Percentiles rank a stretch among this genome's conserved stretches.
These are phyloP conservation scores for Fusarium proliferatum DNA, from an alignment of 2,329 filamentous ascomycete species.

Conservation along the genomic window DNA sequence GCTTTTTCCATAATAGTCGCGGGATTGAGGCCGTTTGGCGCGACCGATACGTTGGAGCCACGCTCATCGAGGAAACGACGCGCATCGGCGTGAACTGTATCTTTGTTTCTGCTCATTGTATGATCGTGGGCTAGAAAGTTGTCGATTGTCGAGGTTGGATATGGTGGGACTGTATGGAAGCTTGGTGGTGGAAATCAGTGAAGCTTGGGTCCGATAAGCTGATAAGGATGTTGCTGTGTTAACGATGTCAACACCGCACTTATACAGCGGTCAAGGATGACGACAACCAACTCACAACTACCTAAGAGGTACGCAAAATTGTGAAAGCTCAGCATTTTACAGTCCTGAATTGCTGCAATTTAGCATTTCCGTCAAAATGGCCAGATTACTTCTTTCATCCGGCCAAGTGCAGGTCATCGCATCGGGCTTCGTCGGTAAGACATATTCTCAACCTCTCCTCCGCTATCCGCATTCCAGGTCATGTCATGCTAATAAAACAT, in stretches of 20 bases:
- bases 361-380: slow-evolving; percentile 39
- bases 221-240: slow-evolving; percentile 60
- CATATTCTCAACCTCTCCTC: slow-evolving; percentile 18
- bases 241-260: slow-evolving; percentile 47
- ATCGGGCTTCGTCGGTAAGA: slow-evolving; percentile 71
- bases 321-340: not conserved
- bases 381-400: slow-evolving; percentile 70
- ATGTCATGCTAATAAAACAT: slow-evolving; percentile 12
- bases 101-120: slow-evolving; percentile 54
- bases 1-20: slow-evolving; percentile 97
- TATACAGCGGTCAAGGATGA: slow-evolving; percentile 26
- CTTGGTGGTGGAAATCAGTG: slow-evolving; percentile 35
- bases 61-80: slow-evolving; percentile 88
- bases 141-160: slow-evolving; percentile 23
- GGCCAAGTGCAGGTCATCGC: slow-evolving; percentile 76
- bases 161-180: slow-evolving; percentile 23
- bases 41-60: slow-evolving; percentile 78
- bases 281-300: slow-evolving; percentile 16
- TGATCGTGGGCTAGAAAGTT: slow-evolving; percentile 3
- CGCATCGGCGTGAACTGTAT: slow-evolving; percentile 81
- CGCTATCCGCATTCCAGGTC: slow-evolving; percentile 31
- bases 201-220: slow-evolving; percentile 28
- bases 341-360: not conserved
- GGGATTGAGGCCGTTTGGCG: slow-evolving; percentile 90
- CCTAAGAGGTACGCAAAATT: not conserved